These are phyloP conservation scores for Elaeagnus macrophylla DNA, from an alignment of 306 rosid genomes.

Conservation along the genomic window DNA sequence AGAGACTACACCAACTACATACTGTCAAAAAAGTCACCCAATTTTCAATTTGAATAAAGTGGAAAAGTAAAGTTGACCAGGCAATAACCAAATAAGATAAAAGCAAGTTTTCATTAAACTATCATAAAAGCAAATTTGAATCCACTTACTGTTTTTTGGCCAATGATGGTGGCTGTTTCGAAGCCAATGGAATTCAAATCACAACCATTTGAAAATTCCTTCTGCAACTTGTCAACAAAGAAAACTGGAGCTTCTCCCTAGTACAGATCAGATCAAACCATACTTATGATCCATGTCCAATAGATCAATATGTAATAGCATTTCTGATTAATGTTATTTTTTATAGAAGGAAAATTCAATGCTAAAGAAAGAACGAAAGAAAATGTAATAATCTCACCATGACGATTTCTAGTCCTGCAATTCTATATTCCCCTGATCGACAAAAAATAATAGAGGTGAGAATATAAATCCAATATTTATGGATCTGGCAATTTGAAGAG, in stretches of 20 bases:
- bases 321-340: no score
- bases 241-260: conserved; percentile 94
- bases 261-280: conserved; percentile 25
- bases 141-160: conserved; percentile 66
- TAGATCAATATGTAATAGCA: conserved; percentile 18
- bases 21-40: conserved; percentile 57
- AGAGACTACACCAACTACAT: conserved; percentile 74
- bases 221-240: conserved; percentile 48
- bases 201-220: conserved; percentile 41
- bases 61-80: conserved; percentile 25
- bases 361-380: not conserved
- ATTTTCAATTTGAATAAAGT: conserved; percentile 14
- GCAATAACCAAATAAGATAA: conserved; percentile 27
- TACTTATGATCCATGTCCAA: conserved; percentile 20
- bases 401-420: conserved; percentile 29
- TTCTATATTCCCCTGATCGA: conserved; percentile 52
- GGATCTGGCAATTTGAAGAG: conserved; percentile 35
- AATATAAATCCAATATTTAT: conserved; percentile 17
- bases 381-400: conserved; percentile 53
- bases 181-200: conserved; percentile 43
- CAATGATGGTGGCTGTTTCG: conserved; percentile 33
- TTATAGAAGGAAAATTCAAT: no score
- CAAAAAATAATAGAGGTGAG: conserved; percentile 27
- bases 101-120: conserved; percentile 13
- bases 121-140: not conserved